Percentiles rank a stretch among this genome's conserved stretches.
Conservation (phyloP, 139 green algal species). For the Chlorella sp. region DNA sequence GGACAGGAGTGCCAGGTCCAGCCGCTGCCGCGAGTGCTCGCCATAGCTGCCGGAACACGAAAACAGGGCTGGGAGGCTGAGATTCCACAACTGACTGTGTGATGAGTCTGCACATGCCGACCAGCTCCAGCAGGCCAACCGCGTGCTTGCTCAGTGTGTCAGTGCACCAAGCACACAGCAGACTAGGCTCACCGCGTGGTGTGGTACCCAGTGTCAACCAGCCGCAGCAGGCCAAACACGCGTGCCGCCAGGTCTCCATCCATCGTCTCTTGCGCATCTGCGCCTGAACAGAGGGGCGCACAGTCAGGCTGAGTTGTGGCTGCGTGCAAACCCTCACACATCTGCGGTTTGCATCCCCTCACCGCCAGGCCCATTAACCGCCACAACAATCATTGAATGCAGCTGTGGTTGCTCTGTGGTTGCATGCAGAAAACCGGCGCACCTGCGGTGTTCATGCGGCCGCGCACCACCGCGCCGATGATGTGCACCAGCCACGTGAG, state of each 20-base stretch:
- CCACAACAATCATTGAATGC: too few species aligned
- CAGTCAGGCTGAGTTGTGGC: neutral
- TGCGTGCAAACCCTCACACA: too few species aligned
- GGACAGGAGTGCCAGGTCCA: constrained; percentile 91
- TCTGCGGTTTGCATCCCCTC: too few species aligned
- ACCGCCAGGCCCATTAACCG: too few species aligned
- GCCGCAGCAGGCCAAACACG: constrained; percentile 86
- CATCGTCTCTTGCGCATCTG: constrained; percentile 82
- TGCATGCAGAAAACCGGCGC: too few species aligned
- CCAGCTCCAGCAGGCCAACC: neutral
- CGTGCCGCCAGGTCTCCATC: constrained; percentile 92
- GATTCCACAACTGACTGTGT: too few species aligned
- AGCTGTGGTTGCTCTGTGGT: too few species aligned
- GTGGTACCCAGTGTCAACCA: constrained; percentile 81
- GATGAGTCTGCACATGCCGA: too few species aligned
- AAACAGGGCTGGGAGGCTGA: too few species aligned
- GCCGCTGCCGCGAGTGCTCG: constrained; percentile 75
- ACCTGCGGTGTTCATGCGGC: constrained; percentile 82
- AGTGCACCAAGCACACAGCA: too few species aligned
- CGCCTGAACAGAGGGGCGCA: constrained; percentile 22
- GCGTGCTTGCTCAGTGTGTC: too few species aligned
- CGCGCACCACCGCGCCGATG: constrained; percentile 88
- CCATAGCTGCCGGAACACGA: too few species aligned
- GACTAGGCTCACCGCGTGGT: neutral
- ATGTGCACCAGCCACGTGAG: constrained; percentile 99